phyloP scores from a whole-genome alignment of 148 eudicot genomes.

The Camellia japonica region DNA sequence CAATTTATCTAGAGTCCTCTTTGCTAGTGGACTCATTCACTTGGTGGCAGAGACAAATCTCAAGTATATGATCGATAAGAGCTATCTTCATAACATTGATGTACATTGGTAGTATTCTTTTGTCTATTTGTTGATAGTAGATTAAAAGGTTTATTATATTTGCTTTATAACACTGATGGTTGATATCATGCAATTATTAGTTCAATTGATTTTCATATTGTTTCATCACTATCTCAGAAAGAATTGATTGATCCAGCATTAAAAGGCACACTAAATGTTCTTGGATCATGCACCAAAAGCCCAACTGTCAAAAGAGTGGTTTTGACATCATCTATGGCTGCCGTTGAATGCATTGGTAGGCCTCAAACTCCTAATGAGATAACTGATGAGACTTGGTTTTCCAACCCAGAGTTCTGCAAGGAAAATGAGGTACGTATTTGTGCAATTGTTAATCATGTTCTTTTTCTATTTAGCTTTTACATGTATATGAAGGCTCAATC shows the following conservation, averaged over 20 bases:
- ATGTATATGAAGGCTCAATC: neutral
- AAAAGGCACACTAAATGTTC: constrained; percentile 69
- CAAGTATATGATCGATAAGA: too few relatives aligned
- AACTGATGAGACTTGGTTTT: constrained; percentile 53
- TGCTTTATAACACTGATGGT: too few relatives aligned
- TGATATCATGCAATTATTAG: neutral
- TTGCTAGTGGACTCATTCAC: too few relatives aligned
- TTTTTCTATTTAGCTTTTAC: neutral
- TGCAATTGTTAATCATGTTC: neutral
- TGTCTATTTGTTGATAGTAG: too few relatives aligned
- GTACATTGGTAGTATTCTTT: too few relatives aligned
- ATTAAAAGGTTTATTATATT: too few relatives aligned
- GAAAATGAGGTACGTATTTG: constrained; percentile 23
- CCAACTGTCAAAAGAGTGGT: constrained; percentile 47
- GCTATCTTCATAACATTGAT: too few relatives aligned
- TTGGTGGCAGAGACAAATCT: too few relatives aligned
- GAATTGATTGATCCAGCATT: constrained; percentile 66
- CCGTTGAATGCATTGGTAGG: constrained; percentile 34
- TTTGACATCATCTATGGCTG: constrained; percentile 58
- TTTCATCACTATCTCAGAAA: constrained; percentile 25
- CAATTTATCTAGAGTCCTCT: too few relatives aligned
- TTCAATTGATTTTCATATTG: neutral
- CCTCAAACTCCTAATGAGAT: constrained; percentile 44
- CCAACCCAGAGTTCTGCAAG: constrained; percentile 33
- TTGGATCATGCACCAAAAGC: constrained; percentile 41